These are phyloP conservation scores for Monosporozyma siamensis DNA, from an alignment of 805 yeast genomes.

Conservation along the genomic window DNA sequence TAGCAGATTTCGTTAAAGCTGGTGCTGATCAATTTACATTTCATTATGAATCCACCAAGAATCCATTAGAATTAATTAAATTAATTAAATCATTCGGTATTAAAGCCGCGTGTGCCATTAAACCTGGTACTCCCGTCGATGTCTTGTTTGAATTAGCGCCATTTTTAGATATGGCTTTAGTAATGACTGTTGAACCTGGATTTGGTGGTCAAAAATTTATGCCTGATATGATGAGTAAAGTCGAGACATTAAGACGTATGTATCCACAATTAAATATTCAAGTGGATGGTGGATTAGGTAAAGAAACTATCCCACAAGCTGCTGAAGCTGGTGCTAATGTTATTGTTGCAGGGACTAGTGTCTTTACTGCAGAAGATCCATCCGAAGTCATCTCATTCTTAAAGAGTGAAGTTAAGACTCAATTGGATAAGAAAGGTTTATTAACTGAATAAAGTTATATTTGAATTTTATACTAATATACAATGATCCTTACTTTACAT, in stretches of 20 bases:
- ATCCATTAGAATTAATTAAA: constrained; percentile 65
- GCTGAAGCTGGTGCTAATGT: constrained; percentile 98
- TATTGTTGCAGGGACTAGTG: constrained; percentile 94
- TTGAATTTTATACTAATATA: neutral
- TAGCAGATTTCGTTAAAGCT: constrained; percentile 78
- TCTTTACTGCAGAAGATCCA: constrained; percentile 79
- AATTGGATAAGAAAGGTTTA: constrained; percentile 40
- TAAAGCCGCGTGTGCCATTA: constrained; percentile 89
- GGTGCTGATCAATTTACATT: constrained; percentile 96
- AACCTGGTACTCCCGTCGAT: constrained; percentile 86
- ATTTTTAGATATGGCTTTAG: constrained; percentile 82
- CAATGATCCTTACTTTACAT: neutral
- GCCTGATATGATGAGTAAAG: constrained; percentile 95
- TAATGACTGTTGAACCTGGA: constrained; percentile 99
- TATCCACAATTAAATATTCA: constrained; percentile 80
- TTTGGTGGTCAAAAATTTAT: constrained; percentile 97
- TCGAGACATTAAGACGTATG: constrained; percentile 57
- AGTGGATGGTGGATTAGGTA: constrained; percentile 94
- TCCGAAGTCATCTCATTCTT: constrained; percentile 59
- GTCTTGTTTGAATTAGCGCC: constrained; percentile 69
- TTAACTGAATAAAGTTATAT: constrained; percentile 11
- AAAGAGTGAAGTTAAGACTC: constrained; percentile 49
- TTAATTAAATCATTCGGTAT: constrained; percentile 72
- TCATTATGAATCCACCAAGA: constrained; percentile 85
- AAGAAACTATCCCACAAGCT: constrained; percentile 73